phyloP scores from a whole-genome alignment of 73 alveolate genomes.

The Paramecium biaurelia region DNA sequence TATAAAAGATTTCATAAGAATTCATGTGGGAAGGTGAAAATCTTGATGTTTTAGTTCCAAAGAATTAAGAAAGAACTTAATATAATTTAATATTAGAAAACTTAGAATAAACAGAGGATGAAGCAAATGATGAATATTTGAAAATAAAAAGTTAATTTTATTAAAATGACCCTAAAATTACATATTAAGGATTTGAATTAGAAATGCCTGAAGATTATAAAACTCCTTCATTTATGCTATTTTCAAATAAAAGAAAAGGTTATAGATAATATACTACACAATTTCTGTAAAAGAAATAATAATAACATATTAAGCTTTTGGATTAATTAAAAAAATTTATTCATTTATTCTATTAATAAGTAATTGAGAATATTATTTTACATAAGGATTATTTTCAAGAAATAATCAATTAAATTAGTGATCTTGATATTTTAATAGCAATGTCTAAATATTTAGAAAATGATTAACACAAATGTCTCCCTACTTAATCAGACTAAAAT shows the following conservation, averaged over 20 bases:
- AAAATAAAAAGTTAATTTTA: background rate
- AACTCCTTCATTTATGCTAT: background rate
- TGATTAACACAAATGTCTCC: background rate
- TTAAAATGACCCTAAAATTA: background rate
- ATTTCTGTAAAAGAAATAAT: background rate
- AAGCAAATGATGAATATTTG: background rate
- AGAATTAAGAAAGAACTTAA: background rate
- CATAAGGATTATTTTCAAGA: background rate
- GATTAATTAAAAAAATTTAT: background rate
- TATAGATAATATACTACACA: background rate
- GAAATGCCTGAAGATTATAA: slow-evolving; percentile 22
- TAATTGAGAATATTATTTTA: background rate
- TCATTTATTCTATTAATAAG: background rate
- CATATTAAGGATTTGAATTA: background rate
- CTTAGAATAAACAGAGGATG: background rate
- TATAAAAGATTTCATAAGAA: background rate
- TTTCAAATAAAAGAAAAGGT: slow-evolving; percentile 17
- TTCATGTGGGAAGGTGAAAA: slow-evolving; percentile 45
- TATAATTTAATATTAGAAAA: background rate
- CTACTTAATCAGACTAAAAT: background rate
- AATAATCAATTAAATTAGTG: background rate
- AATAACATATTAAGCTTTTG: background rate
- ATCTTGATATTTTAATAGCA: background rate
- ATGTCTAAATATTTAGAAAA: slow-evolving; percentile 7
- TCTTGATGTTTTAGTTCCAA: background rate